Percentiles rank a stretch among this genome's conserved stretches.
Evolutionary conservation across 495 filamentous ascomycete species (phyloP).

Genomic region (Daldinia grandis): DNA sequence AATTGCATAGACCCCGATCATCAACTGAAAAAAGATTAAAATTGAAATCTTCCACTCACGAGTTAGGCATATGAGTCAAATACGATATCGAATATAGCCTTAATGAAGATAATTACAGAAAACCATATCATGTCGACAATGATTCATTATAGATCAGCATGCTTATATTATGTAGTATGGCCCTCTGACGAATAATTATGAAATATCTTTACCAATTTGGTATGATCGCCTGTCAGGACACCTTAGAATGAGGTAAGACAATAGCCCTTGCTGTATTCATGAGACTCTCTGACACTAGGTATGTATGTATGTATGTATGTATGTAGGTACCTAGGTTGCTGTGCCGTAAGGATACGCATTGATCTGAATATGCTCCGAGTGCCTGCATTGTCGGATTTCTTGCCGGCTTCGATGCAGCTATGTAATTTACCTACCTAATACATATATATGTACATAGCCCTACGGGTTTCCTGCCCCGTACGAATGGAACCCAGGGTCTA

Average conservation of each 20-base stretch:
- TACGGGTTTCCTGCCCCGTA: not conserved
- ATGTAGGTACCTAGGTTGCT: not conserved
- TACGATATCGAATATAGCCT: not conserved
- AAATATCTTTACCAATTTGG: not conserved
- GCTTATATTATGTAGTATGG: not conserved
- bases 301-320: too few species aligned
- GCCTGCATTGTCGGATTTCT: not conserved
- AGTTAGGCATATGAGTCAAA: too few species aligned
- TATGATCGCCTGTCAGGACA: not conserved
- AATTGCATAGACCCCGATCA: not conserved
- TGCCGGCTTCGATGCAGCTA: not conserved
- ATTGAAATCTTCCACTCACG: not conserved
- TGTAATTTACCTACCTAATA: too few species aligned
- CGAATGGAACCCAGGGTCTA: not conserved
- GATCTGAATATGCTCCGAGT: not conserved
- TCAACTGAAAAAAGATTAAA: not conserved
- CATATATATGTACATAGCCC: not conserved
- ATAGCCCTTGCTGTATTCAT: too few species aligned
- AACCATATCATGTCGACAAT: not conserved
- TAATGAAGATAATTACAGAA: not conserved
- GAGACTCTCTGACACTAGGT: too few species aligned
- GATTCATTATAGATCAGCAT: not conserved
- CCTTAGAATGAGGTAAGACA: not conserved
- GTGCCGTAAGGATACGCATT: not conserved
- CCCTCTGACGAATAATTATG: not conserved